These are phyloP conservation scores for Pugionium dolabratum DNA, from an alignment of 345 rosid species.

Conservation along the genomic window DNA sequence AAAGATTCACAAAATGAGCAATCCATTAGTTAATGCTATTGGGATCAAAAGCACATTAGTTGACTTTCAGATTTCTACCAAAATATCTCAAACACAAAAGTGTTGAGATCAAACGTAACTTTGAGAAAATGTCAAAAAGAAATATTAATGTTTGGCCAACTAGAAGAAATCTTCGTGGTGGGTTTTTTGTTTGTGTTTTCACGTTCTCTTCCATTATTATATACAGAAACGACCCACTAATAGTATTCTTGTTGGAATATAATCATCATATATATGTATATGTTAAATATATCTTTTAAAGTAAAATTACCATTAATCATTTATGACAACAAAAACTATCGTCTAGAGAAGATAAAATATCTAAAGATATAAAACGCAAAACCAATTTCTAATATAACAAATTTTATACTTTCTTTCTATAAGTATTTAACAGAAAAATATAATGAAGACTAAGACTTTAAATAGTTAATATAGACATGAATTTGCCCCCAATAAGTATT, in stretches of 20 bases:
- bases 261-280: not conserved
- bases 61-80: slow-evolving; percentile 28
- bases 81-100: slow-evolving; percentile 40
- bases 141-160: slow-evolving; percentile 37
- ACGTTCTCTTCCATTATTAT: slow-evolving; percentile 6
- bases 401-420: too few relatives aligned
- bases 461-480: not conserved
- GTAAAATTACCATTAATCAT: not conserved
- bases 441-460: not conserved
- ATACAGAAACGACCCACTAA: not conserved
- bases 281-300: not conserved
- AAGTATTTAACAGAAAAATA: not conserved
- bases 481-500: not conserved
- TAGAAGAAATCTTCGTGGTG: slow-evolving; percentile 23
- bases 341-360: too few relatives aligned
- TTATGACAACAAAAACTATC: too few relatives aligned
- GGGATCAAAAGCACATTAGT: slow-evolving; percentile 28
- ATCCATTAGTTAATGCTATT: slow-evolving; percentile 17
- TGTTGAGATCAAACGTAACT: slow-evolving; percentile 19
- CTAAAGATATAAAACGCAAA: too few relatives aligned
- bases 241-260: slow-evolving; percentile 7
- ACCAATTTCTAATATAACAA: too few relatives aligned
- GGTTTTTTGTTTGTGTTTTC: slow-evolving; percentile 13
- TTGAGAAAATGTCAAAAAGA: slow-evolving; percentile 37
- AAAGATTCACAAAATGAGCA: slow-evolving; percentile 26